These are phyloP conservation scores for Chrysopogon serrulatus DNA, from an alignment of 176 grass and related monocot species.

Conservation along the genomic window DNA sequence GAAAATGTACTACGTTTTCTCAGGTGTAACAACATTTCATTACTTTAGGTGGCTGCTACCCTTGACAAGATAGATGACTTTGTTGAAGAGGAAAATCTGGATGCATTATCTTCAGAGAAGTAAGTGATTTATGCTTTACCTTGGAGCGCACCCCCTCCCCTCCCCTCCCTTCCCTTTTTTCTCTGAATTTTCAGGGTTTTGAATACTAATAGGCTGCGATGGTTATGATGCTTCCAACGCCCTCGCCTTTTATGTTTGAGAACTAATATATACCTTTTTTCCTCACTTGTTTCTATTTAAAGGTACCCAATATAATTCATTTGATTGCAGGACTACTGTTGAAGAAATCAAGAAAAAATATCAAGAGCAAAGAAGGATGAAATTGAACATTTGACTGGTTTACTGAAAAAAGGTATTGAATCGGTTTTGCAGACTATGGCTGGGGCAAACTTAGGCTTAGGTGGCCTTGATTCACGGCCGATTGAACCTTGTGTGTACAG, in stretches of 20 bases:
- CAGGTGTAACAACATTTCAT: not conserved
- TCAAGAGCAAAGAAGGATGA: conserved; percentile 53
- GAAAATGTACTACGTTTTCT: not conserved
- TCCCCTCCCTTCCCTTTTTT: not conserved
- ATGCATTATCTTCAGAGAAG: conserved; percentile 56
- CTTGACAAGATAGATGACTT: conserved; percentile 53
- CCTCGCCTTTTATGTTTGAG: not conserved
- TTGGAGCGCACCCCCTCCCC: not conserved
- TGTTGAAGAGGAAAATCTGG: conserved; percentile 47
- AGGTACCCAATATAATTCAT: conserved; percentile 1
- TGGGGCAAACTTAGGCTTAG: not conserved
- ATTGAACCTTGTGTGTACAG: too few species aligned
- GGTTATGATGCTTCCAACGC: not conserved
- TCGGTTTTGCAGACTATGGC: not conserved
- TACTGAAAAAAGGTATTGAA: conserved; percentile 51
- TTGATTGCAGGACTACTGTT: conserved; percentile 43
- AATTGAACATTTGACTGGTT: conserved; percentile 37
- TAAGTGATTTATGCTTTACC: conserved; percentile 23
- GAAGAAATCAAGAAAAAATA: conserved; percentile 46
- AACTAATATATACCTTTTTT: not conserved
- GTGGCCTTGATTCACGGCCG: too few species aligned
- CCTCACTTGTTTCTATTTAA: conserved; percentile 7
- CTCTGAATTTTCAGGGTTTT: not conserved
- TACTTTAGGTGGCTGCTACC: conserved; percentile 33
- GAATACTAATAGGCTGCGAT: conserved; percentile 6